A percentile compares a stretch with the other conserved stretches of the same genome.
Conservation (phyloP, 169 alveolate genomes). For the Eimeria mitis region DNA sequence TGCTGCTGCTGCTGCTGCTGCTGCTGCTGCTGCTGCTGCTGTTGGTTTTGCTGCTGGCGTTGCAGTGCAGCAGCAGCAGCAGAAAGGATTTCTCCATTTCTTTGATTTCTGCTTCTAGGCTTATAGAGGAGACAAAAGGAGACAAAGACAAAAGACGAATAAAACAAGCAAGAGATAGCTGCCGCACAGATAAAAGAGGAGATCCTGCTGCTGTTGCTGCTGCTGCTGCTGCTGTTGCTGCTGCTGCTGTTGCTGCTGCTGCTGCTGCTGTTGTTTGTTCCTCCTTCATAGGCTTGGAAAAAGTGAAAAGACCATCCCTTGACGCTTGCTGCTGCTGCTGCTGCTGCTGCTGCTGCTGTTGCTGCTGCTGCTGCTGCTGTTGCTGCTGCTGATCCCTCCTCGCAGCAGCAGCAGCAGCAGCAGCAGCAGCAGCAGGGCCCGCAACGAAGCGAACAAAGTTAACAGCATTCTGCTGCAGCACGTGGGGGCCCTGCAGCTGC, state of each 20-base stretch:
- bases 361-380: not conserved
- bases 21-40: constrained; percentile 25
- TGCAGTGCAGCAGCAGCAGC: constrained; percentile 25
- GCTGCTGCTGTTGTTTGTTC: not conserved
- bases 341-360: not conserved
- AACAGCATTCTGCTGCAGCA: constrained; percentile 1
- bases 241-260: constrained; percentile 42
- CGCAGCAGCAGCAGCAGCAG: constrained; percentile 20
- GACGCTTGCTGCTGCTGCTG: constrained; percentile 6
- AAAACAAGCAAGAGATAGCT: not conserved
- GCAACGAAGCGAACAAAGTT: not conserved
- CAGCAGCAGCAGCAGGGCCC: constrained; percentile 12
- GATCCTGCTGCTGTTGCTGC: too few species aligned
- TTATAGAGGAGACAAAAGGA: not conserved
- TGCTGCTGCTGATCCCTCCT: too few species aligned
- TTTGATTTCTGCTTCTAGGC: not conserved
- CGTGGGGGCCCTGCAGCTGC: constrained; percentile 11
- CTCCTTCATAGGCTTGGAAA: not conserved
- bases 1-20: constrained; percentile 38
- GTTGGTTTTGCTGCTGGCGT: constrained; percentile 3
- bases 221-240: too few species aligned
- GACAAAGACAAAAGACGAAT: not conserved
- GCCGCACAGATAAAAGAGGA: not conserved
- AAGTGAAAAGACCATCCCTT: not conserved
- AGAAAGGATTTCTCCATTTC: not conserved